Base-by-base conservation (phyloP, 306 rosid species). In the Rubus parviflorus region DNA sequence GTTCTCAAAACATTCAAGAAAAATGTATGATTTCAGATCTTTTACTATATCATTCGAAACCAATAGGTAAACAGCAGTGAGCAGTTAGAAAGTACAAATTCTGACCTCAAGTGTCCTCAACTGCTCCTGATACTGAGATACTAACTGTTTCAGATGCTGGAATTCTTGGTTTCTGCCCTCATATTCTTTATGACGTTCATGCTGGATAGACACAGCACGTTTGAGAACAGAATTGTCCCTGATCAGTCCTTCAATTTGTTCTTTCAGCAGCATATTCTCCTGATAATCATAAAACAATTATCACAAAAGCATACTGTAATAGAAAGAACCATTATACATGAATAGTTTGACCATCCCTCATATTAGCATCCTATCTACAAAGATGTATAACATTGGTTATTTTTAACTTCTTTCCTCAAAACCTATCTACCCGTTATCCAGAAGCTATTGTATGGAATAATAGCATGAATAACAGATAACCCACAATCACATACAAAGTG, bases 121-220 rank as follows among this genome's bases (percentile, higher is more conserved):
- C 84, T 92, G 97, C 70, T 90, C 97, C 81, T 95, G 97, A 79
- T 95, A 92, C 67, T 95, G 97, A 84, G 97, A 74, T 17, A 83
- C 85, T 82, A 88, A 67, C 85, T 90, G 96, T 89, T 88, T 92
- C 85, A 90, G 77, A 68, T 90, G 89, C 79, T 87, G 93, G 84
- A 92, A 77, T 82, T 95, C 98, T 23, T 83, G 88, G 68, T 77
- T 88, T 88, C 75, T 87, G 17, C 78, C 80, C 62, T 95, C 97
- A 5, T 80, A 87, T 70, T 95, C 97, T 64, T 84, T 68, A 67
- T 83, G 89, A n/a, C 98, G 97, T 56, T 92, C 97, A 6, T 89
- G 97, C 78, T 87, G 92, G 76, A 89, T 90, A 64, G 88, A 83
- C 64, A 95, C 96, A 17, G 97, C 98, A 6, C 89, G 92, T 83